These are phyloP conservation scores for Euryodendron excelsum DNA, from an alignment of 148 eudicot genomes.

Conservation along the genomic window DNA sequence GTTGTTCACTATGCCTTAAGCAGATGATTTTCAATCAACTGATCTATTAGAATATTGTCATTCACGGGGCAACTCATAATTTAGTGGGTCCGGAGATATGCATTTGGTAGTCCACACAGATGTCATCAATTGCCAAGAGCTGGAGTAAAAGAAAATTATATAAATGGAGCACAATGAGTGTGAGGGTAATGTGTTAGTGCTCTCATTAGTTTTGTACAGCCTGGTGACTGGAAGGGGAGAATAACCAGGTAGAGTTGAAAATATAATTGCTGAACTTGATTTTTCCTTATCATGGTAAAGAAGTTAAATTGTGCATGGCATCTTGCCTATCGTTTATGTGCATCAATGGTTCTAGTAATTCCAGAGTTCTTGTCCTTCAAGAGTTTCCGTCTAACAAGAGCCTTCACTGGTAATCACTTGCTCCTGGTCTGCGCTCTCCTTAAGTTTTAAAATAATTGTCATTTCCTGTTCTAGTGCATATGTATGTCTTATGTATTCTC, in stretches of 20 bases:
- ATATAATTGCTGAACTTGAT: neutral
- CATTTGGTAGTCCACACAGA: neutral
- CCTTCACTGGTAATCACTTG: slow-evolving; percentile 3
- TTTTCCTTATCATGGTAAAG: neutral
- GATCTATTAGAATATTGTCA: neutral
- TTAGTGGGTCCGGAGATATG: neutral
- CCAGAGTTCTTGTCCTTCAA: neutral
- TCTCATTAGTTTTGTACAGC: neutral
- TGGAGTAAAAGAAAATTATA: slow-evolving; percentile 1
- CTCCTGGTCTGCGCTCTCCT: neutral
- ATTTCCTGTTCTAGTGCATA: neutral
- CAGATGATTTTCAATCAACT: slow-evolving; percentile 2
- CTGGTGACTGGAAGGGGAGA: neutral
- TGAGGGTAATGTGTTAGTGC: neutral
- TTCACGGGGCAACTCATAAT: neutral
- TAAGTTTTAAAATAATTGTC: neutral
- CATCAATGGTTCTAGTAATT: neutral
- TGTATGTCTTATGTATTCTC: neutral
- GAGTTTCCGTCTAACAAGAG: neutral
- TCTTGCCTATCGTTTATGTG: neutral
- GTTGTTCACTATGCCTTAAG: neutral
- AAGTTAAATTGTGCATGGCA: neutral
- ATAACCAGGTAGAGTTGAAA: neutral
- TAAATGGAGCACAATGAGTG: neutral
- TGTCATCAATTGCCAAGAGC: neutral